A percentile compares a stretch with the other conserved stretches of the same genome.
Evolutionary conservation across 345 rosid species (phyloP).

Genomic region (Arabidopsis suecica): DNA sequence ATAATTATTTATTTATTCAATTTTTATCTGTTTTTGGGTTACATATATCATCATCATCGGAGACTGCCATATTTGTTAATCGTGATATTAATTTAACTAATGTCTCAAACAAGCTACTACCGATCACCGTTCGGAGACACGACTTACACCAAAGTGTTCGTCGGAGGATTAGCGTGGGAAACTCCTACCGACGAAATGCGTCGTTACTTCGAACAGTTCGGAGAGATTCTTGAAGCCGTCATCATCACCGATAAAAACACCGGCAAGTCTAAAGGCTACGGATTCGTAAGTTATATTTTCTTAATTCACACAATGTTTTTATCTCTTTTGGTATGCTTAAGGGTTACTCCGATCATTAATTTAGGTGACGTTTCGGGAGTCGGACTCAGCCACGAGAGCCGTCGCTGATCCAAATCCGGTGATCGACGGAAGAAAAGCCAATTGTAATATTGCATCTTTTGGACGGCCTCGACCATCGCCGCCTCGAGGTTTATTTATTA

Average conservation of each 20-base stretch:
- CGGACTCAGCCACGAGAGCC: conserved; percentile 86
- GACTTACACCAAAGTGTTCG: conserved; percentile 88
- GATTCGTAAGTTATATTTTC: conserved; percentile 64
- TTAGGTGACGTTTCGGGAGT: conserved; percentile 88
- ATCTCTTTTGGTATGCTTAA: not conserved
- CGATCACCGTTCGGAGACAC: conserved; percentile 96
- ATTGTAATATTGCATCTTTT: conserved; percentile 88
- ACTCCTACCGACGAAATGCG: conserved; percentile 90
- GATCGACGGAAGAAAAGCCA: conserved; percentile 90
- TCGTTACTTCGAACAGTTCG: conserved; percentile 83
- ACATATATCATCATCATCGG: conserved; percentile 6
- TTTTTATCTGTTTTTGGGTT: not conserved
- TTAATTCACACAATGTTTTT: not conserved
- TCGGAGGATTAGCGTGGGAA: conserved; percentile 98
- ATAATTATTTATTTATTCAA: conserved; percentile 25
- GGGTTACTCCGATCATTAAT: not conserved
- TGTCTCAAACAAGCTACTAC: conserved; percentile 52
- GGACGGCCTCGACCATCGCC: conserved; percentile 91
- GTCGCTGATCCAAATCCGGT: conserved; percentile 81
- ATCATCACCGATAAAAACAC: conserved; percentile 82
- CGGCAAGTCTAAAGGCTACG: conserved; percentile 95
- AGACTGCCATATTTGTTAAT: conserved; percentile 6
- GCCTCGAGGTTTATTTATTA: conserved; percentile 63
- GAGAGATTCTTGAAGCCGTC: conserved; percentile 96
- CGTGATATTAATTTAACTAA: not conserved